Conservation (phyloP, 2,329 filamentous ascomycete genomes). For the Hymenoscyphus salicellus region DNA sequence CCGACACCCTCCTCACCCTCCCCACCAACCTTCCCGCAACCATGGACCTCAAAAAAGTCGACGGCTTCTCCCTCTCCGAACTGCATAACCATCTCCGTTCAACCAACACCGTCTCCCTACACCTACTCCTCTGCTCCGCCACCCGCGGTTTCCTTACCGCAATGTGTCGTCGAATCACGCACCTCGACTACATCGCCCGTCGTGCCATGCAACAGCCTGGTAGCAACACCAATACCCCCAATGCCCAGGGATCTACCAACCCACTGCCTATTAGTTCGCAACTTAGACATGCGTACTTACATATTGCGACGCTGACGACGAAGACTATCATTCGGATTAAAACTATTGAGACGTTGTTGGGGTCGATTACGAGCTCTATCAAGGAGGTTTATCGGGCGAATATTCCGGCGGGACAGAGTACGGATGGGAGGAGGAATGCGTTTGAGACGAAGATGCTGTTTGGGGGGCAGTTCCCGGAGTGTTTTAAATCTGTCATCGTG, state of each 20-base stretch:
- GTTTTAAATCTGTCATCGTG: slow-evolving; percentile 34
- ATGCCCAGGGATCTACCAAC: slow-evolving; percentile 1
- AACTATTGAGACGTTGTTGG: slow-evolving; percentile 34
- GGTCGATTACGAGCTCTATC: slow-evolving; percentile 27
- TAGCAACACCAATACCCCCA: slow-evolving; percentile 12
- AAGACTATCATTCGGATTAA: slow-evolving; percentile 31
- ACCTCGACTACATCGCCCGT: slow-evolving; percentile 47
- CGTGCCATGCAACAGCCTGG: slow-evolving; percentile 29
- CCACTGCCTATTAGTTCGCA: slow-evolving; percentile 20
- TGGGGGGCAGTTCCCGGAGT: slow-evolving; percentile 33
- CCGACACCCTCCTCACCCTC: slow-evolving; percentile 57
- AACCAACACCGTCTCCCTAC: slow-evolving; percentile 57
- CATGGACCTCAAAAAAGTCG: slow-evolving; percentile 46
- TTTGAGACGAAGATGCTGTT: slow-evolving; percentile 36
- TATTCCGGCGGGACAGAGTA: slow-evolving; percentile 18
- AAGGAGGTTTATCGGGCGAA: slow-evolving; percentile 30
- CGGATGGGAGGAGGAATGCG: slow-evolving; percentile 29
- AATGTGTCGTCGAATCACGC: slow-evolving; percentile 60
- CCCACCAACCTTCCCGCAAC: slow-evolving; percentile 46
- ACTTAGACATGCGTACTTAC: slow-evolving; percentile 31
- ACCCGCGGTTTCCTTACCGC: slow-evolving; percentile 70
- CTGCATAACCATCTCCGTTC: slow-evolving; percentile 51
- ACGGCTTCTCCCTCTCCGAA: slow-evolving; percentile 45
- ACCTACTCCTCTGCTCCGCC: slow-evolving; percentile 69
- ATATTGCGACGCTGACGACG: slow-evolving; percentile 34